Conservation (phyloP, 2,329 filamentous ascomycete species). For the Tolypocladium album region DNA sequence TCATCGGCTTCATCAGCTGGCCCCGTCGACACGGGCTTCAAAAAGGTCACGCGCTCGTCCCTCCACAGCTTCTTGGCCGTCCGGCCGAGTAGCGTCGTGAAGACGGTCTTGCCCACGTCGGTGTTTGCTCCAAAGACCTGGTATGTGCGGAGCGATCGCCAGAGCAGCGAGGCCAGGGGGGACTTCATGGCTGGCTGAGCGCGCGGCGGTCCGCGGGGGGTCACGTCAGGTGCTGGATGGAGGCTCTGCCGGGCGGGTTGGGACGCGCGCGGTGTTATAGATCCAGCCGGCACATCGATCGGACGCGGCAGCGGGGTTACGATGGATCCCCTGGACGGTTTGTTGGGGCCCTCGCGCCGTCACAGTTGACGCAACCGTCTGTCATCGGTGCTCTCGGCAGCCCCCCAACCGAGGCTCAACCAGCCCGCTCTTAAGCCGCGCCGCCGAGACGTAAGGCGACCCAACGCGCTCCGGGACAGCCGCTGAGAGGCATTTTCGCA, state of each 20-base stretch:
- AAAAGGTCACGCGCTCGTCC: conserved; percentile 45
- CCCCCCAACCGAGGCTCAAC: conserved; percentile 1
- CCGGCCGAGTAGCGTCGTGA: conserved; percentile 62
- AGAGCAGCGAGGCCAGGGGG: conserved; percentile 50
- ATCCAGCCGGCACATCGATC: background rate
- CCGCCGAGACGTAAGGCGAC: background rate
- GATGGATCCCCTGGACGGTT: background rate
- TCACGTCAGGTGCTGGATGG: background rate
- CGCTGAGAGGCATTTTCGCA: background rate
- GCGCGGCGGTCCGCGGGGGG: background rate
- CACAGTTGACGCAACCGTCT: background rate
- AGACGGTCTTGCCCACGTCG: conserved; percentile 74
- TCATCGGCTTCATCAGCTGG: conserved; percentile 59
- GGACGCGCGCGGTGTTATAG: background rate
- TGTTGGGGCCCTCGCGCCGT: conserved; percentile 3
- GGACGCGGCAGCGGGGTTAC: background rate
- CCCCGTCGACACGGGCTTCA: conserved; percentile 79
- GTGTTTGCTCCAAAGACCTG: conserved; percentile 81
- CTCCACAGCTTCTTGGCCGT: conserved; percentile 38
- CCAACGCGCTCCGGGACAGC: background rate
- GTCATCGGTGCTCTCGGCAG: background rate
- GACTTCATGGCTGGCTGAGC: conserved; percentile 10
- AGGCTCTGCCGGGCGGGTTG: background rate
- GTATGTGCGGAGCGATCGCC: conserved; percentile 56
- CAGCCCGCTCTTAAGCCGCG: background rate